A percentile compares a stretch with the other conserved stretches of the same genome.
Conservation (phyloP, 192 early-diverging fungal species). For the Phlyctochytrium arcticum region DNA sequence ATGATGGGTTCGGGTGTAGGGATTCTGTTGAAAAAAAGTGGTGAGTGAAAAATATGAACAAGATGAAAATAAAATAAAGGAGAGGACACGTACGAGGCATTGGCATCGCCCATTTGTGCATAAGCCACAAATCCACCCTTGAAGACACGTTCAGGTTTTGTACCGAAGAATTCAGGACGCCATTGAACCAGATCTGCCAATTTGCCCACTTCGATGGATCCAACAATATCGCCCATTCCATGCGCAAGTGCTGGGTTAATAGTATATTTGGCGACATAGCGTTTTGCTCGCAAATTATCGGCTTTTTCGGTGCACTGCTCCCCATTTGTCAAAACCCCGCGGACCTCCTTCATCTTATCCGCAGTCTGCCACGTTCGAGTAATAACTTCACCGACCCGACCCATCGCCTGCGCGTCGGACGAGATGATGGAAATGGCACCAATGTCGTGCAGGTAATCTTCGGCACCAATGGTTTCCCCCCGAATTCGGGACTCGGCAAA, state of each 20-base stretch:
- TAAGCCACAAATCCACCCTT: conserved; percentile 87
- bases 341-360: conserved; percentile 86
- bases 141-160: conserved; percentile 79
- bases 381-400: conserved; percentile 91
- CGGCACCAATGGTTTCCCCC: conserved; percentile 95
- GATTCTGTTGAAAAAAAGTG: no score
- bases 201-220: conserved; percentile 91
- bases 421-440: conserved; percentile 94
- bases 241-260: conserved; percentile 93
- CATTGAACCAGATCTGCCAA: conserved; percentile 92
- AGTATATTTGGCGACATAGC: conserved; percentile 97
- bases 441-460: conserved; percentile 92
- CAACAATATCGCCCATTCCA: conserved; percentile 82
- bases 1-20: conserved; percentile 90
- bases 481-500: conserved; percentile 96
- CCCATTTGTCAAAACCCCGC: conserved; percentile 36
- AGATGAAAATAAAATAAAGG: neutral
- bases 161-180: conserved; percentile 79
- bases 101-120: conserved; percentile 88
- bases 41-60: neutral
- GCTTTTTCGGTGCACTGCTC: conserved; percentile 37
- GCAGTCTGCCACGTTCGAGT: conserved; percentile 93
- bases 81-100: conserved; percentile 68
- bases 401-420: conserved; percentile 95
- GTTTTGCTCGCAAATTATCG: conserved; percentile 84